phyloP scores from a whole-genome alignment of 2,329 filamentous ascomycete genomes.

The Fusarium graminum region DNA sequence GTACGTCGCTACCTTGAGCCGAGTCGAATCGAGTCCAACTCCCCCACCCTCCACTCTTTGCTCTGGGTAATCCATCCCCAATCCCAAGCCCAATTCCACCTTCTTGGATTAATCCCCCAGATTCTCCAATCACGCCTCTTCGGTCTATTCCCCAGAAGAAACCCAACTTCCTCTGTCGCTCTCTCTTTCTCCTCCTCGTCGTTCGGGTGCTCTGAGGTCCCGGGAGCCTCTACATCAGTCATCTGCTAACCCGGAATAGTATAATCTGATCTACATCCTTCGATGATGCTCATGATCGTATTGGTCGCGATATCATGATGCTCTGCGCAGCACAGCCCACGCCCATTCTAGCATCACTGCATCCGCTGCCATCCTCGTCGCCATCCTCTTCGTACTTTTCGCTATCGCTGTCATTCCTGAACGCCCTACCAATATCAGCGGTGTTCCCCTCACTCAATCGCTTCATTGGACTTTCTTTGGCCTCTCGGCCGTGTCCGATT shows the following conservation, averaged over 20 bases:
- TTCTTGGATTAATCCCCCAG: slow-evolving; percentile 38
- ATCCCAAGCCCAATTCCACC: slow-evolving; percentile 32
- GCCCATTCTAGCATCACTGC: slow-evolving; percentile 51
- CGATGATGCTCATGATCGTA: slow-evolving; percentile 52
- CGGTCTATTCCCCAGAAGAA: slow-evolving; percentile 45
- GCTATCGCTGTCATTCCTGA: slow-evolving; percentile 18
- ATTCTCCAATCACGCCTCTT: slow-evolving; percentile 49
- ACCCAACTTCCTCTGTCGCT: slow-evolving; percentile 29
- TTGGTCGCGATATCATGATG: slow-evolving; percentile 59
- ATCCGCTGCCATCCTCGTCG: slow-evolving; percentile 34
- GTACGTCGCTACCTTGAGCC: slow-evolving; percentile 16
- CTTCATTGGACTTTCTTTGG: slow-evolving; percentile 11
- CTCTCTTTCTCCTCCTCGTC: slow-evolving; percentile 32
- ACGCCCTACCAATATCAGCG: slow-evolving; percentile 17
- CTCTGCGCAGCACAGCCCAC: slow-evolving; percentile 54
- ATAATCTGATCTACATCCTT: slow-evolving; percentile 29
- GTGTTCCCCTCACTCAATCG: slow-evolving; percentile 21
- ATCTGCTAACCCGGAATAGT: slow-evolving; percentile 21
- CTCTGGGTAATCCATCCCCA: slow-evolving; percentile 3
- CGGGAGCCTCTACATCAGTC: slow-evolving; percentile 40
- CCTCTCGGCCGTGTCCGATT: slow-evolving; percentile 24
- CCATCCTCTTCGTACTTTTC: slow-evolving; percentile 15
- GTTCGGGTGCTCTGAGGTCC: slow-evolving; percentile 37
- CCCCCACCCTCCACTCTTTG: slow-evolving; percentile 31
- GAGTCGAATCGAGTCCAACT: slow-evolving; percentile 22